Conservation (phyloP, 352 stramenopile genomes). For the Phytopythium cucurbitacearum region DNA sequence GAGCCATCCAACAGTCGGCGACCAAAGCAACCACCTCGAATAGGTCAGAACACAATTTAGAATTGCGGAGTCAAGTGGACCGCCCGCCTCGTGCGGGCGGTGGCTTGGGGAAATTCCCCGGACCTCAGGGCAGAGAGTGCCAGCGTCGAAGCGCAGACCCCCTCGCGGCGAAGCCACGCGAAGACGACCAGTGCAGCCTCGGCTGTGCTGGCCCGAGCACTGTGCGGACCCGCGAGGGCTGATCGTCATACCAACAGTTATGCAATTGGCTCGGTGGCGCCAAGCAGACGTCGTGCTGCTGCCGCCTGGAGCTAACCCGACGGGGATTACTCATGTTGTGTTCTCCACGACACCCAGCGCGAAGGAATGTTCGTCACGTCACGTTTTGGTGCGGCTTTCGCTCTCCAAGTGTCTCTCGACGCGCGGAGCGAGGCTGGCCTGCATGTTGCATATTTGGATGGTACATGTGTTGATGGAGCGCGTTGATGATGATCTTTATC, state of each 20-base stretch:
- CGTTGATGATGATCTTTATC: constrained; percentile 73
- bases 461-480: constrained; percentile 24
- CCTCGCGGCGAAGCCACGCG: constrained; percentile 62
- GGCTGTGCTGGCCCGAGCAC: constrained; percentile 12
- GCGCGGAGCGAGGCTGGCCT: background rate
- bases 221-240: constrained; percentile 66
- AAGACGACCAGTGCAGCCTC: constrained; percentile 35
- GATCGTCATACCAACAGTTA: constrained; percentile 92
- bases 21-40: constrained; percentile 37
- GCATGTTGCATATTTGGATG: constrained; percentile 4
- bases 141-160: constrained; percentile 76
- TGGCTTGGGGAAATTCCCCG: constrained; percentile 90
- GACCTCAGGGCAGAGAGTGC: constrained; percentile 87
- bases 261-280: constrained; percentile 86
- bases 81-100: constrained; percentile 12
- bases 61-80: constrained; percentile 89
- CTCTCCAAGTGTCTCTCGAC: constrained; percentile 39
- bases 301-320: constrained; percentile 85
- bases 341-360: constrained; percentile 83
- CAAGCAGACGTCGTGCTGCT: constrained; percentile 54
- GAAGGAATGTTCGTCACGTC: constrained; percentile 16
- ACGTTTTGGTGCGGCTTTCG: background rate
- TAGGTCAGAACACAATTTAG: constrained; percentile 88
- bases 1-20: constrained; percentile 22
- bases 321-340: constrained; percentile 91